phyloP scores from a whole-genome alignment of 495 filamentous ascomycete species.

The Bombardia bombarda region DNA sequence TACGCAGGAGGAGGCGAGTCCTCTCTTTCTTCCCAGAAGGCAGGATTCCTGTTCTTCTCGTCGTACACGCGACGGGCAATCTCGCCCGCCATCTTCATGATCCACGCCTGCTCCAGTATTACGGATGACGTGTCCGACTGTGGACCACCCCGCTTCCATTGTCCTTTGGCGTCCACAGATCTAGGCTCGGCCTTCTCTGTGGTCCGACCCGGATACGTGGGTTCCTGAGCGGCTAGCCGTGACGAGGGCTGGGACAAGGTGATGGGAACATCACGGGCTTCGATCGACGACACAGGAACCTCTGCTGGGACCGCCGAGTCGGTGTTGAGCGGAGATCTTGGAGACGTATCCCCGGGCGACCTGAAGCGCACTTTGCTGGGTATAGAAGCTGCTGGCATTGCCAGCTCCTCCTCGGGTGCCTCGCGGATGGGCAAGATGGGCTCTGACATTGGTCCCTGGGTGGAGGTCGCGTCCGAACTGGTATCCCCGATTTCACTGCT shows the following conservation, averaged over 20 bases:
- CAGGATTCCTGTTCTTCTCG: constrained; percentile 41
- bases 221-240: too few species aligned
- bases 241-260: not conserved
- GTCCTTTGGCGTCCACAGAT: constrained; percentile 7
- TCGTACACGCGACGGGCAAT: constrained; percentile 77
- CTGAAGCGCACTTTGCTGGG: constrained; percentile 37
- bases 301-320: constrained; percentile 16
- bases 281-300: constrained; percentile 3
- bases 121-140: constrained; percentile 39
- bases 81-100: constrained; percentile 85
- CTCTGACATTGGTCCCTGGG: constrained; percentile 41
- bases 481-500: constrained; percentile 35
- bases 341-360: constrained; percentile 10
- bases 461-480: constrained; percentile 28
- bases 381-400: constrained; percentile 33
- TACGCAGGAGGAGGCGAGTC: constrained; percentile 60
- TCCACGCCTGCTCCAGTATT: constrained; percentile 76
- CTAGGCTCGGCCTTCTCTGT: constrained; percentile 3
- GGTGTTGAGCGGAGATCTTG: constrained; percentile 21
- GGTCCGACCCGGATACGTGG: not conserved
- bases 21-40: constrained; percentile 40
- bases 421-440: constrained; percentile 37
- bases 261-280: not conserved
- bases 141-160: constrained; percentile 8
- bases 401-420: constrained; percentile 49